Percentiles rank a stretch among this genome's conserved stretches.
These are phyloP conservation scores for Phytopythium oedochilum DNA, from an alignment of 352 stramenopile species.

Conservation along the genomic window DNA sequence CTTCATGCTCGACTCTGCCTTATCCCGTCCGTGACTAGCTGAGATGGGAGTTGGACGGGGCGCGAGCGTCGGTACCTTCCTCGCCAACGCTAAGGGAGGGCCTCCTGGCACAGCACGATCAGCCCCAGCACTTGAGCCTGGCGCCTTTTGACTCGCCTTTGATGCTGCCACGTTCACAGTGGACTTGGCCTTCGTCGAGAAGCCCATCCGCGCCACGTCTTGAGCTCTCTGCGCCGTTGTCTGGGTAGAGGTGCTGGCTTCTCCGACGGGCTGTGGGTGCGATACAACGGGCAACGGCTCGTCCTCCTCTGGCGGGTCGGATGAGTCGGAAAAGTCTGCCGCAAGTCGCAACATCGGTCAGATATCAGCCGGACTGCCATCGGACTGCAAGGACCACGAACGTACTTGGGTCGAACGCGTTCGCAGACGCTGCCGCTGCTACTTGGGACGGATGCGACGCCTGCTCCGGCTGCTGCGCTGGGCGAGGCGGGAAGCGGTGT, in stretches of 20 bases:
- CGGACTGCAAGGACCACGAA: background rate
- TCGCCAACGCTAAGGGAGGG: background rate
- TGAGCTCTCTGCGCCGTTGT: background rate
- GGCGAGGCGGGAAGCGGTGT: background rate
- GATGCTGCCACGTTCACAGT: background rate
- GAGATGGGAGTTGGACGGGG: background rate
- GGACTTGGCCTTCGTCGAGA: background rate
- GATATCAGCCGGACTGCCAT: background rate
- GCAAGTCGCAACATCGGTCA: background rate
- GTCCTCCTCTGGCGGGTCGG: conserved; percentile 9
- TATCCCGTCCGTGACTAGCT: background rate
- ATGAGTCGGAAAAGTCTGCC: conserved; percentile 8
- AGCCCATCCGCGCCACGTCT: background rate
- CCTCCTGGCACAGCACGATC: background rate
- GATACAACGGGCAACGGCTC: conserved; percentile 6
- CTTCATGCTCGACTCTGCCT: background rate
- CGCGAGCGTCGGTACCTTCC: background rate
- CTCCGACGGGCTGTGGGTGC: background rate
- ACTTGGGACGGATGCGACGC: no score
- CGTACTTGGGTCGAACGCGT: conserved; percentile 9
- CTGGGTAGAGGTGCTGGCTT: background rate
- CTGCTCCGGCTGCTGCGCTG: background rate
- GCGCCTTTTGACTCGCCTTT: background rate
- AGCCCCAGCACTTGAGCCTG: background rate
- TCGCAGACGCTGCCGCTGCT: background rate